phyloP scores from a whole-genome alignment of 192 early-diverging fungal genomes.

The Gigaspora rosea region DNA sequence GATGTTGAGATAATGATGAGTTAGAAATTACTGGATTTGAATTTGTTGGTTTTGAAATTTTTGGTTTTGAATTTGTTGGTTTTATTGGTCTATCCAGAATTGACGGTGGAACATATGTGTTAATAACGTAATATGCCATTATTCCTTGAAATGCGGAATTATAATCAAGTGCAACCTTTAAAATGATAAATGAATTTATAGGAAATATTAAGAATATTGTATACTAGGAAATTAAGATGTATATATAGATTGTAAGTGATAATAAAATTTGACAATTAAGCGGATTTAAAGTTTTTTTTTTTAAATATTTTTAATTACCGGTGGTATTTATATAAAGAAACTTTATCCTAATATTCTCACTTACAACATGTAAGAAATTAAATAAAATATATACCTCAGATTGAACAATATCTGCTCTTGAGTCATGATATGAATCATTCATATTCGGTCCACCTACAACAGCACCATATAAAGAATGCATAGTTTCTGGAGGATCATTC shows the following conservation, averaged over 20 bases:
- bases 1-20: no score
- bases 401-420: slow-evolving; percentile 46
- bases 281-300: no score
- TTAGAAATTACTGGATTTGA: no score
- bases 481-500: slow-evolving; percentile 36
- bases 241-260: not conserved
- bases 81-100: not conserved
- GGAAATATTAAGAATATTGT: not conserved
- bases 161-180: slow-evolving; percentile 32
- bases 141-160: slow-evolving; percentile 55
- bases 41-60: no score
- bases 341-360: no score
- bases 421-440: slow-evolving; percentile 52
- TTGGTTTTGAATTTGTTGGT: not conserved
- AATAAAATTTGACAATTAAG: no score
- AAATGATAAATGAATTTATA: not conserved
- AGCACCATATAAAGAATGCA: slow-evolving; percentile 54
- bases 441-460: slow-evolving; percentile 57
- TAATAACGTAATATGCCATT: slow-evolving; percentile 53
- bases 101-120: not conserved
- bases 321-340: no score
- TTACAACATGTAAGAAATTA: no score
- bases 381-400: slow-evolving; percentile 44
- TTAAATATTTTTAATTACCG: no score
- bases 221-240: not conserved